Evolutionary conservation across 2,329 filamentous ascomycete species (phyloP).

Genomic region (Colletotrichum musicola): DNA sequence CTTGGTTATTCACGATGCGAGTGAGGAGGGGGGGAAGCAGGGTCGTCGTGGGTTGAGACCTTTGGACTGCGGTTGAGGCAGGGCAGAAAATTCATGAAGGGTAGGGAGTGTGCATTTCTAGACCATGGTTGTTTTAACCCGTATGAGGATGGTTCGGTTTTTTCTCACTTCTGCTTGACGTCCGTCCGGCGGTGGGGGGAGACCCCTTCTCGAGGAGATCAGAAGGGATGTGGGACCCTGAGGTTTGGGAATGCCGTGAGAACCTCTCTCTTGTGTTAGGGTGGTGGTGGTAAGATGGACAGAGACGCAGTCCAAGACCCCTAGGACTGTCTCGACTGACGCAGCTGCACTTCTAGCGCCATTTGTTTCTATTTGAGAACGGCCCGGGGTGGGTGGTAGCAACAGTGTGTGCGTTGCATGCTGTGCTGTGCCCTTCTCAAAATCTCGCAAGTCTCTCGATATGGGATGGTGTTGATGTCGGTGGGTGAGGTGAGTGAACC

Average conservation of each 20-base stretch:
- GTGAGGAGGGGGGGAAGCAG: no score
- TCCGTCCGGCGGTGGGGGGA: no score
- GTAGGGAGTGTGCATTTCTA: conserved; percentile 23
- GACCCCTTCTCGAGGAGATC: no score
- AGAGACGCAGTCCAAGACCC: no score
- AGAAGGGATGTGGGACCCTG: conserved; percentile 5
- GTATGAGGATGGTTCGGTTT: no score
- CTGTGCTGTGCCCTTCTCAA: neutral
- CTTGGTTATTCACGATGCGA: no score
- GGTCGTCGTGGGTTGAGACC: no score
- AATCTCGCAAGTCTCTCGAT: neutral
- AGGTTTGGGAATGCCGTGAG: conserved; percentile 1
- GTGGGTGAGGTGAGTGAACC: conserved; percentile 30
- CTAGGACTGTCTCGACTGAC: neutral
- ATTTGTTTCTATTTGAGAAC: conserved; percentile 14
- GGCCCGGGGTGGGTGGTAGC: neutral
- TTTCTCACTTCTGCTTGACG: no score
- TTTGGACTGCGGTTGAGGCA: neutral
- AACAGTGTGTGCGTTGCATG: neutral
- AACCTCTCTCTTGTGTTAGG: neutral
- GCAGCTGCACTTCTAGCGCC: conserved; percentile 13
- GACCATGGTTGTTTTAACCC: no score
- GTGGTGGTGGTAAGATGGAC: neutral
- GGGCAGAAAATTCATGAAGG: neutral
- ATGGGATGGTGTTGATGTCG: conserved; percentile 10